Conservation (phyloP, 192 early-diverging fungal species). For the Coemansia sp. region DNA sequence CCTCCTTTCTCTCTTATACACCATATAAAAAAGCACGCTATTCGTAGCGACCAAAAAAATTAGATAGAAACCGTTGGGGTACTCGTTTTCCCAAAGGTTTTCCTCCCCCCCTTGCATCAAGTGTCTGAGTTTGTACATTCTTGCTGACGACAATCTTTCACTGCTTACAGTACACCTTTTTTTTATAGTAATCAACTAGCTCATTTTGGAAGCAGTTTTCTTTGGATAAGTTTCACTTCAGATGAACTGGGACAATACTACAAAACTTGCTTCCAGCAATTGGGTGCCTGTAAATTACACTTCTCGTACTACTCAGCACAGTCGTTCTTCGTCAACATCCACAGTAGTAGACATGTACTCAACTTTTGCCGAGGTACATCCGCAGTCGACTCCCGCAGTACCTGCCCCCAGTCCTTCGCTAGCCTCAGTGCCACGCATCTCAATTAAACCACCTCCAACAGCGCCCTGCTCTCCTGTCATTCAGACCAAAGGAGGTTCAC, state of each 20-base stretch:
- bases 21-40: neutral
- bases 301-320: constrained; percentile 15
- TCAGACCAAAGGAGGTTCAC: constrained; percentile 2
- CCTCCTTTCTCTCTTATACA: constrained; percentile 1
- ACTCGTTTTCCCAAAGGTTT: too few relatives aligned
- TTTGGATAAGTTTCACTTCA: neutral
- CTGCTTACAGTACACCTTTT: too few relatives aligned
- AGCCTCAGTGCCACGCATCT: neutral
- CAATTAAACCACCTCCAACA: constrained; percentile 3
- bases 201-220: neutral
- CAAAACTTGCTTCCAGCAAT: neutral
- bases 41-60: too few relatives aligned
- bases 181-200: neutral
- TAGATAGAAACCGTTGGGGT: too few relatives aligned
- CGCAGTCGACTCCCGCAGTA: constrained; percentile 11
- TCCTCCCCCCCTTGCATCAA: too few relatives aligned
- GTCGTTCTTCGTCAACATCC: constrained; percentile 37
- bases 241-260: constrained; percentile 1
- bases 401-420: constrained; percentile 5
- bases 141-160: too few relatives aligned
- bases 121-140: too few relatives aligned
- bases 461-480: constrained; percentile 9
- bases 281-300: constrained; percentile 12
- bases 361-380: neutral
- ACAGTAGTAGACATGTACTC: constrained; percentile 26